Base-by-base conservation (phyloP, 169 alveolate species). In the Ichthyophthirius multifiliis region DNA sequence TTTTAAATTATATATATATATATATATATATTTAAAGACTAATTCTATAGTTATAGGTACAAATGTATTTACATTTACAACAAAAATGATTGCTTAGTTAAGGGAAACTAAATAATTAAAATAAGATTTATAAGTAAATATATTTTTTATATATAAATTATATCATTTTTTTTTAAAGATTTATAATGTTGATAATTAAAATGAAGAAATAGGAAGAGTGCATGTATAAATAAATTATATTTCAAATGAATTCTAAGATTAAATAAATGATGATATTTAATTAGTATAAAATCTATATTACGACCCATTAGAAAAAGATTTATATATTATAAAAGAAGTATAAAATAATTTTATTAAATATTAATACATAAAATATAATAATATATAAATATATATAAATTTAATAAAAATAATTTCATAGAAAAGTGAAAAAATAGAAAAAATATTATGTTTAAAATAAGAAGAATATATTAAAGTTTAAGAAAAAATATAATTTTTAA, bases 301-400 rank as follows among this genome's bases (percentile, higher is more conserved):
- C 43, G 86, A 81, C 27, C 82, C 80, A 2, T 81, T 81, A 55
- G 86, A 81, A 39, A 71, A 64, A 4, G 80, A 81, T 73, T 27
- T 45, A 41, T 81, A 73, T 7, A 41, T 37, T 9, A 71, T 81
- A 7, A 71, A 71, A 47, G 35, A 63, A 41, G 76, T 71, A 62
- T 37, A 48, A 18, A 34, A 48, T 23, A 34, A 6, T 30, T 18
- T 13, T 31, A 34, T 64, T 27, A 9, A 30, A 9, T 1, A 63
- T 20, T 20, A 15, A 18, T 32, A 30, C 7, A 9, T 31, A 3
- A 30, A 63, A 20, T 15, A 63, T 34, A 31, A 31, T 31, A 31
- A 10, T 5, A 31, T 35, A 37, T 65, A n/a, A n/a, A n/a, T n/a
- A n/a, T n/a, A n/a, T n/a, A n/a, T n/a, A n/a, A n/a, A n/a, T n/a